Percentiles rank a stretch among this genome's conserved stretches.
These are phyloP conservation scores for Saksenaea vasiformis DNA, from an alignment of 371 early-diverging fungal genomes.

Conservation along the genomic window DNA sequence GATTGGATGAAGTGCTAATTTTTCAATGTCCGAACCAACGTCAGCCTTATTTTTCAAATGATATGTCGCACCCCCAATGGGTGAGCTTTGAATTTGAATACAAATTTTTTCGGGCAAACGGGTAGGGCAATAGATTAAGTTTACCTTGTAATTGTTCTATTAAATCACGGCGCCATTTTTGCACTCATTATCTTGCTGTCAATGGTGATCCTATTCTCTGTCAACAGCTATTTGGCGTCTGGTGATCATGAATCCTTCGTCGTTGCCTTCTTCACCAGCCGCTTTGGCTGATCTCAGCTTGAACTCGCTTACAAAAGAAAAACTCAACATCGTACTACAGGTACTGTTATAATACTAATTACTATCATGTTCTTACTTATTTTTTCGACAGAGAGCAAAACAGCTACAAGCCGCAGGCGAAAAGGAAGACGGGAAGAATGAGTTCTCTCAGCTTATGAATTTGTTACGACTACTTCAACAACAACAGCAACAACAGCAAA, in stretches of 20 bases:
- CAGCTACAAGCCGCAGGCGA: slow-evolving; percentile 62
- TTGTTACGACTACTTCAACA: slow-evolving; percentile 59
- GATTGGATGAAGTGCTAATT: too few species aligned
- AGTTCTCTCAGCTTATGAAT: slow-evolving; percentile 68
- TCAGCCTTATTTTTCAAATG: too few species aligned
- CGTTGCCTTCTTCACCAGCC: slow-evolving; percentile 13
- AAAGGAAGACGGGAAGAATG: slow-evolving; percentile 70
- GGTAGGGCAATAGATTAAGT: slow-evolving; percentile 2
- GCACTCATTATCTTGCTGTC: background rate
- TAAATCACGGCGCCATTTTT: background rate
- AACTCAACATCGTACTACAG: slow-evolving; percentile 35
- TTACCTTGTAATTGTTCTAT: background rate
- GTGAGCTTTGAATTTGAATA: background rate
- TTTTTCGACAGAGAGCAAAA: slow-evolving; percentile 17
- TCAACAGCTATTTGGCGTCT: background rate
- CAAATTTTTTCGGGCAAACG: background rate
- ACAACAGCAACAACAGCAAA: slow-evolving; percentile 28
- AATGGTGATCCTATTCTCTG: background rate
- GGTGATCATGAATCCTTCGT: slow-evolving; percentile 19
- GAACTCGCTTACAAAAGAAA: slow-evolving; percentile 38
- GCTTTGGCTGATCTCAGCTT: slow-evolving; percentile 22
- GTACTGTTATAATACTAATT: slow-evolving; percentile 11
- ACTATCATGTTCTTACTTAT: background rate
- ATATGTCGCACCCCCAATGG: background rate
- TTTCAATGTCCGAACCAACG: too few species aligned